Percentiles rank a stretch among this genome's conserved stretches.
Conservation (phyloP, 2,329 filamentous ascomycete genomes). For the Aureobasidium sp. region DNA sequence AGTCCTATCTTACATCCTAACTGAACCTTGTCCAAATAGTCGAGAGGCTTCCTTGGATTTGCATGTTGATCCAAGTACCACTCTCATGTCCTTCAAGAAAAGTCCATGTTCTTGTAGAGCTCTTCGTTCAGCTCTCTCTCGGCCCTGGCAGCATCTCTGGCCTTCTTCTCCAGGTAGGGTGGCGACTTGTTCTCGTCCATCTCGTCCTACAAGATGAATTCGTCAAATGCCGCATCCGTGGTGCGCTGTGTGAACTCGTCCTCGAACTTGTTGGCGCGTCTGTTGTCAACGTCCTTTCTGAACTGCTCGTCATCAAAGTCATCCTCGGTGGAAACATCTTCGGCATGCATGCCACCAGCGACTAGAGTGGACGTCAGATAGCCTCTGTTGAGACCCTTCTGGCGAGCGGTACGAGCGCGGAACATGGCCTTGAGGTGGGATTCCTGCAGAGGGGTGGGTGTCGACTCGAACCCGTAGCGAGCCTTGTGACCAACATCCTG, state of each 20-base stretch:
- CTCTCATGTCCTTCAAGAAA: neutral
- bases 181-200: neutral
- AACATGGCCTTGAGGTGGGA: conserved; percentile 19
- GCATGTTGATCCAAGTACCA: neutral
- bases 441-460: conserved; percentile 36
- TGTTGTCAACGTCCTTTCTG: neutral
- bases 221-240: neutral
- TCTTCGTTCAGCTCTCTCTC: neutral
- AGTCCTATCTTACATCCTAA: neutral
- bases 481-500: conserved; percentile 35
- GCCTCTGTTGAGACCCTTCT: neutral
- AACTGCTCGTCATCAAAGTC: neutral
- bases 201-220: neutral
- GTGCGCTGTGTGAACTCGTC: neutral
- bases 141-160: neutral
- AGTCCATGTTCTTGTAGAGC: neutral
- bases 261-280: neutral
- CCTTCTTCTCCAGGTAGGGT: neutral
- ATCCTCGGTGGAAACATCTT: neutral
- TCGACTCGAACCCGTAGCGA: conserved; percentile 39
- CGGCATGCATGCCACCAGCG: neutral
- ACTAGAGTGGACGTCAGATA: neutral
- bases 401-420: neutral
- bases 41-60: neutral
- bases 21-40: neutral